Conservation (phyloP, 2,329 filamentous ascomycete species). For the Bimuria novae-zelandiae region DNA sequence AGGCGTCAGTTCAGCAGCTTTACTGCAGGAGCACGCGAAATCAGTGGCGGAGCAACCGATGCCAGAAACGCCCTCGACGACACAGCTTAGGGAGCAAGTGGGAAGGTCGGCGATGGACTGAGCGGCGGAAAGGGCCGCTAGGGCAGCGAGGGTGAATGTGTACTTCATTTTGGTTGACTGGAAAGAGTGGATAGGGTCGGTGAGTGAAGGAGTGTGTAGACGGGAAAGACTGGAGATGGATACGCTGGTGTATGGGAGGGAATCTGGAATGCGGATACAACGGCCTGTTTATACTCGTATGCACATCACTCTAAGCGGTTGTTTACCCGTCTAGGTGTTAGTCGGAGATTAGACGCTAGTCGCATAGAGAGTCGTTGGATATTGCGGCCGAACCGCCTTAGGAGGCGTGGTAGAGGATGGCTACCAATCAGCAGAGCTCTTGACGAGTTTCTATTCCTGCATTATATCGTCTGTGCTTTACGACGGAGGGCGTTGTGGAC, state of each 20-base stretch:
- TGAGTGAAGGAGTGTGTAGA: constrained; percentile 1
- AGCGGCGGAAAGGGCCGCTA: constrained; percentile 45
- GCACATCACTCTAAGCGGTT: neutral
- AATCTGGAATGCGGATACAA: neutral
- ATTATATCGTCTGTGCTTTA: neutral
- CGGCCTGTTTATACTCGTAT: constrained; percentile 1
- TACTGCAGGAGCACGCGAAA: constrained; percentile 54
- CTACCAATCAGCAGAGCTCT: neutral
- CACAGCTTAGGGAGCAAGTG: constrained; percentile 45
- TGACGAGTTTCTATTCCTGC: neutral
- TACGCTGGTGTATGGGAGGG: neutral
- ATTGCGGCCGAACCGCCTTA: neutral
- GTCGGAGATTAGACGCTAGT: neutral
- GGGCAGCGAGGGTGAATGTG: constrained; percentile 33
- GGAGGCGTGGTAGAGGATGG: neutral
- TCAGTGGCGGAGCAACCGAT: constrained; percentile 49
- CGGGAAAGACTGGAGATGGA: neutral
- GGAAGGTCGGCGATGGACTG: constrained; percentile 49
- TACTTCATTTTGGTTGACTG: constrained; percentile 35
- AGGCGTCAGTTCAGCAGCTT: constrained; percentile 44
- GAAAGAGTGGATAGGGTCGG: constrained; percentile 7
- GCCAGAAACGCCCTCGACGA: constrained; percentile 28
- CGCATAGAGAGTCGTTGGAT: neutral
- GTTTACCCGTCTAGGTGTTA: neutral
- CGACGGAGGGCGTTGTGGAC: neutral